Base-by-base conservation (phyloP, 768 basidiomycete species). In the Kondoa subrosea region DNA sequence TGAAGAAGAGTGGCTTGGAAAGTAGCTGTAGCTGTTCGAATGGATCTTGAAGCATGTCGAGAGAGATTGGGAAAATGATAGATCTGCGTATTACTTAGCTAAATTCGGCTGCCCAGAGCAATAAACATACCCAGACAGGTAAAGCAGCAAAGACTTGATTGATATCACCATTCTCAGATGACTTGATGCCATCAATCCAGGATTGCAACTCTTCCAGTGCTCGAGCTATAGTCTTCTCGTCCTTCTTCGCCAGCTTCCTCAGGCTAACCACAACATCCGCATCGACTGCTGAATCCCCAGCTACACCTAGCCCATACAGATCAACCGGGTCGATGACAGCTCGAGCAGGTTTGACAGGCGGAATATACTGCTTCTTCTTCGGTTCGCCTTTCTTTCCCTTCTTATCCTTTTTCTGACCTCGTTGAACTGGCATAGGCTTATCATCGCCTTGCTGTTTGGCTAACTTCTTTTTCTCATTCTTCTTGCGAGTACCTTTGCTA, bases 81-180 rank as follows among this genome's bases (percentile, higher is more conserved):
- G 31, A 60, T 61, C 68, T 69, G 68, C 2, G 25, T 14, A 2
- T 16, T 25, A 21, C 17, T 15, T 4, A n/a, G 67, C 2, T n/a
- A 12, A 17, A 57, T 15, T n/a, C 17, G 21, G n/a, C 27, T 56
- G 33, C 67, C 4, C n/a, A 29, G n/a, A 50, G 32, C 17, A 26
- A 64, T 29, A 33, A 57, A 26, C 68, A 16, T 21, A 70, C 68
- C 69, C 69, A 70, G 26, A 70, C 69, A 21, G 66, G 66, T 40
- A 70, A 29, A 17, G 33, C 57, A 60, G 57, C 56, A 31, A 56
- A 2, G 30, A 62, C 58, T 34, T 64, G 56, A 25, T 3, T 27
- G 12, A 40, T 15, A 25, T 59, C 21, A 8, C 40, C 40, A 50
- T 21, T 50, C 21, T 21, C 40, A 50, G 40, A n/a, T n/a, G n/a